Base-by-base conservation (phyloP, 1,284 basidiomycete genomes). In the Ustilago xerochloae region DNA sequence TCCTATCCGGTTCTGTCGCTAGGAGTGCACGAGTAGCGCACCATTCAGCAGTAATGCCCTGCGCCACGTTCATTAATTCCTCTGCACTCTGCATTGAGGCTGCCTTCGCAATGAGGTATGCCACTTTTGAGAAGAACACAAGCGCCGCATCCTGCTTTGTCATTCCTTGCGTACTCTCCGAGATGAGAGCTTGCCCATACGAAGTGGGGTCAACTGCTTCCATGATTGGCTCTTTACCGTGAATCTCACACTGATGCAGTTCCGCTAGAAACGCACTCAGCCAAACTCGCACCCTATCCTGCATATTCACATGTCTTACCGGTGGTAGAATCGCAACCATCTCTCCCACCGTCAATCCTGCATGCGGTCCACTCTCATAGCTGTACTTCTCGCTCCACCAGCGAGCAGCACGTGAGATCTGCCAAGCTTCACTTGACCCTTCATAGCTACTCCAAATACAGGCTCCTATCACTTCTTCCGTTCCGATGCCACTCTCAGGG, bases 241-340 rank as follows among this genome's bases (percentile, higher is more conserved):
- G 63, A 0, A 71, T 71, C 32, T 64, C 62, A 46, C 68, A 65
- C 47, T 65, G 68, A 22, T 71, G 68, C 30, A 61, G 16, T 24
- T 71, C 68, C 6, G 68, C 39, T 1, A 66, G 18, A 18, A 62
- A 72, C 7, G 69, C 69, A 10, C 45, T 56, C 3, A 72, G 39
- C 69, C 69, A 66, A 0, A 72, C 56, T 2, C 69, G 38, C 9
- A 63, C 63, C 0, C 69, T 45, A 29, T 72, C 69, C 16, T 60
- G 69, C n/a, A 66, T 63, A 8, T 49, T 52, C 24, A 72, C 63
- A 15, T 66, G 59, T 13, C 63, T 50, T 4, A 72, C 57, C 0
- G 69, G 69, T 15, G 69, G 69, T 6, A 72, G 48, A 28, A 72
- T 72, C 9, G 69, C 69, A 2, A 72, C 69, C 55, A 72, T 66